phyloP scores from a whole-genome alignment of 306 rosid genomes.

The Prunus kanzakura region DNA sequence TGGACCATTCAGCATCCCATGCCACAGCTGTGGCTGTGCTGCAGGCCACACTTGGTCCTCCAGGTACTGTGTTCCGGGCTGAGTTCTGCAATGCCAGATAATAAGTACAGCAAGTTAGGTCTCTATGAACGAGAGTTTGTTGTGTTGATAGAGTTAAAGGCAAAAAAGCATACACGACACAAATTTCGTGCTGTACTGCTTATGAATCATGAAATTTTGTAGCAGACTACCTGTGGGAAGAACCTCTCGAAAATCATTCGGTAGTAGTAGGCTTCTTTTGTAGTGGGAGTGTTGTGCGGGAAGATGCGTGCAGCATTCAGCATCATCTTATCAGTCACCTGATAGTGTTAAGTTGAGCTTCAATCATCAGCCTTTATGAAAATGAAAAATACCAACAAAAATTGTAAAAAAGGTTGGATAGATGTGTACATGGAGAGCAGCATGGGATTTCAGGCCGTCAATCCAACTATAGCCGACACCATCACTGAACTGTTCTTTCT shows the following conservation, averaged over 20 bases:
- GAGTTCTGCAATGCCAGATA: conserved; percentile 60
- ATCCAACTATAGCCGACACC: conserved; percentile 99
- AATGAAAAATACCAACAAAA: neutral
- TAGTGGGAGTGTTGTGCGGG: conserved; percentile 85
- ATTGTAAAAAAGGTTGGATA: neutral
- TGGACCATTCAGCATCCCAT: conserved; percentile 91
- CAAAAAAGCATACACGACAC: neutral
- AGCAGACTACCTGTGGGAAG: conserved; percentile 75
- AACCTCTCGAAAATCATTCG: conserved; percentile 93
- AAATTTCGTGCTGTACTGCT: neutral
- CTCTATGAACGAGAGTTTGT: neutral
- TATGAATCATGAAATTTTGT: neutral
- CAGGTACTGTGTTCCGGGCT: conserved; percentile 80
- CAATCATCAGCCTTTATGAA: conserved; percentile 4
- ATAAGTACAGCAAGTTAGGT: neutral
- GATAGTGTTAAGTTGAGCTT: conserved; percentile 5
- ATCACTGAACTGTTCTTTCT: conserved; percentile 95
- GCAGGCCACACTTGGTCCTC: conserved; percentile 92
- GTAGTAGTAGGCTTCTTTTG: conserved; percentile 91
- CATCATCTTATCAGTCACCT: conserved; percentile 92
- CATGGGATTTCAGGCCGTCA: conserved; percentile 89
- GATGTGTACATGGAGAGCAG: conserved; percentile 68
- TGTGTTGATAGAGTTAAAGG: neutral
- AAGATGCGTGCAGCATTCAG: conserved; percentile 67
- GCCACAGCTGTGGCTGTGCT: conserved; percentile 93